Evolutionary conservation across 78 protist species (phyloP).

Genomic region (Isochrysis galbana): DNA sequence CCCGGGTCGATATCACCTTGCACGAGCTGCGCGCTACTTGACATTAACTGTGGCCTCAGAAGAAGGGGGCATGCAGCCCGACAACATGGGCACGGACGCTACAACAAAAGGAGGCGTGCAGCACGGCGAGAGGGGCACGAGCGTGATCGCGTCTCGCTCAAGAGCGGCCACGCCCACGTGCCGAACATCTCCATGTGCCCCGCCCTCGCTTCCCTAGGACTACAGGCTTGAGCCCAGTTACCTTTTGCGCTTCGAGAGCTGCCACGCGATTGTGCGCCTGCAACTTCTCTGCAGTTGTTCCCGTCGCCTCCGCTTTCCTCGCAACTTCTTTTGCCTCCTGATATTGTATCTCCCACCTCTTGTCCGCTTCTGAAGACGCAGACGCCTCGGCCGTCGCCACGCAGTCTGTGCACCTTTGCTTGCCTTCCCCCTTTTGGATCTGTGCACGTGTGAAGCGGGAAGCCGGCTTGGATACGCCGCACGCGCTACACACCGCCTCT

Average conservation of each 20-base stretch:
- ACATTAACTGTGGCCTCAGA: too few relatives aligned
- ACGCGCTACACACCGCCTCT: neutral
- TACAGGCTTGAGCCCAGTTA: neutral
- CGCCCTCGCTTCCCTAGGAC: neutral
- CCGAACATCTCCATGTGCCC: too few relatives aligned
- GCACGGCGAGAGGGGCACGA: too few relatives aligned
- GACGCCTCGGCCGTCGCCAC: neutral
- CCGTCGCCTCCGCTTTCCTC: neutral
- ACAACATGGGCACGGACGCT: too few relatives aligned
- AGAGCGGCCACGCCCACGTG: too few relatives aligned
- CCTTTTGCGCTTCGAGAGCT: neutral
- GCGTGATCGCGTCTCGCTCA: too few relatives aligned
- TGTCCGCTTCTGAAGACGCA: neutral
- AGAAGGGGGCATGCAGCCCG: too few relatives aligned
- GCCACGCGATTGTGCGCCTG: neutral
- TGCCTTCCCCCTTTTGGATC: neutral
- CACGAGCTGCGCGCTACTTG: too few relatives aligned
- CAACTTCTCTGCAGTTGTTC: neutral
- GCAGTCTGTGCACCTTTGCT: neutral
- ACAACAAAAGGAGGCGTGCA: too few relatives aligned
- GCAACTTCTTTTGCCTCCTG: neutral
- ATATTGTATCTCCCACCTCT: neutral
- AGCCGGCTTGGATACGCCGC: neutral
- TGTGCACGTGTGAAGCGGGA: neutral
- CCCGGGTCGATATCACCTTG: too few relatives aligned